Evolutionary conservation across 1,284 basidiomycete genomes (phyloP).

Genomic region (Malassezia caprae): DNA sequence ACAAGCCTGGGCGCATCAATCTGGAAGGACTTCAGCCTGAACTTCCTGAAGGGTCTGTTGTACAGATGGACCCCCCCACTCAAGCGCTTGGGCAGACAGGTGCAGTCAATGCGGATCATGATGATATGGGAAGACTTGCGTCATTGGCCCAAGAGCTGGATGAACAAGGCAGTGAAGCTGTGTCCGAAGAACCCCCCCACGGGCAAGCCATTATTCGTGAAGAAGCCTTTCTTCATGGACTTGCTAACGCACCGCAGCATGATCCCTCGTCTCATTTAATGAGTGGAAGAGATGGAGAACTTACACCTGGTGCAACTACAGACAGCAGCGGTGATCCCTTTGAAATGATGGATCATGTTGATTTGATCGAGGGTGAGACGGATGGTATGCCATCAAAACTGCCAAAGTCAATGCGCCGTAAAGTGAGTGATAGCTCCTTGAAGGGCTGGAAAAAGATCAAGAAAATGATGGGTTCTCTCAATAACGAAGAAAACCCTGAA

Average conservation of each 20-base stretch:
- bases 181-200: neutral
- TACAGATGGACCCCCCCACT: neutral
- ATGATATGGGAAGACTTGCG: conserved; percentile 2
- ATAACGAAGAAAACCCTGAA: conserved; percentile 21
- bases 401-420: neutral
- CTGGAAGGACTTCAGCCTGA: conserved; percentile 25
- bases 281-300: neutral
- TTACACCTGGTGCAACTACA: conserved; percentile 11
- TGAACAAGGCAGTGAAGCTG: conserved; percentile 1
- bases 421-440: conserved; percentile 19
- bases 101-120: conserved; percentile 8
- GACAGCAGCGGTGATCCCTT: conserved; percentile 43
- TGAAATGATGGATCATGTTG: conserved; percentile 39
- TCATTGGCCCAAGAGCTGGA: conserved; percentile 12
- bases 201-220: conserved; percentile 15
- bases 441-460: conserved; percentile 39
- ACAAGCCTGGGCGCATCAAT: conserved; percentile 41
- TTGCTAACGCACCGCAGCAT: conserved; percentile 11
- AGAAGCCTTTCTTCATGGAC: conserved; percentile 31
- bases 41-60: conserved; percentile 6
- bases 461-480: conserved; percentile 21
- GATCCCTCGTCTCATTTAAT: neutral
- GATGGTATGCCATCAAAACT: conserved; percentile 40
- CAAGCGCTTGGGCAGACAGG: neutral
- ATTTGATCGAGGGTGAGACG: conserved; percentile 41